These are phyloP conservation scores for Trichoderma simmonsii DNA, from an alignment of 2,329 filamentous ascomycete species.

Conservation along the genomic window DNA sequence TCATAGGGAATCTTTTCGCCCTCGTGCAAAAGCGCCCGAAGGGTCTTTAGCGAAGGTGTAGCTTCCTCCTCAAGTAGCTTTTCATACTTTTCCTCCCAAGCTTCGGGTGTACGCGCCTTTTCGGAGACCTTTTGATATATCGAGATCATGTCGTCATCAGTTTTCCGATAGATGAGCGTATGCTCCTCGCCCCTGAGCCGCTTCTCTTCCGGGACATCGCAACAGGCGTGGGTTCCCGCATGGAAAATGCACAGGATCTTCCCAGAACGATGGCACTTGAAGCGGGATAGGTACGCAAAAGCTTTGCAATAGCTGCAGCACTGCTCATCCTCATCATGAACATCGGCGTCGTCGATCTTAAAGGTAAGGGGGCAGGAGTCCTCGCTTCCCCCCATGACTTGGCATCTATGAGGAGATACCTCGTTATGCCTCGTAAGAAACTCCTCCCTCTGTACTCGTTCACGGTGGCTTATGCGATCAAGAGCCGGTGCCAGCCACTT, in stretches of 20 bases:
- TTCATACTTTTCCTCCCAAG: slow-evolving; percentile 88
- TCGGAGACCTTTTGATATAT: slow-evolving; percentile 76
- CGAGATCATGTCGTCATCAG: slow-evolving; percentile 64
- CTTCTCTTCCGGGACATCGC: slow-evolving; percentile 62
- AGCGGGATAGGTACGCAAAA: slow-evolving; percentile 87
- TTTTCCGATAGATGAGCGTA: slow-evolving; percentile 71
- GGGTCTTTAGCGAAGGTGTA: slow-evolving; percentile 78
- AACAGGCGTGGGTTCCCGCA: slow-evolving; percentile 77
- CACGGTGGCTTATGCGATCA: slow-evolving; percentile 71
- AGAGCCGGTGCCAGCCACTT: slow-evolving; percentile 93
- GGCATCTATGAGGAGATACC: slow-evolving; percentile 52
- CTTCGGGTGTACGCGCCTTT: slow-evolving; percentile 79
- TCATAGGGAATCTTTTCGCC: slow-evolving; percentile 95
- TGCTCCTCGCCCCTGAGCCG: slow-evolving; percentile 70
- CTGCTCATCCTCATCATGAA: slow-evolving; percentile 88
- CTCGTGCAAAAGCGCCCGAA: slow-evolving; percentile 82
- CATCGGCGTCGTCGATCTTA: slow-evolving; percentile 66
- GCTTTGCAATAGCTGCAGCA: slow-evolving; percentile 93
- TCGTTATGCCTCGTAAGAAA: slow-evolving; percentile 67
- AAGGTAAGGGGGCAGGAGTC: slow-evolving; percentile 59
- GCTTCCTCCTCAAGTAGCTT: slow-evolving; percentile 79
- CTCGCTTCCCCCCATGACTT: slow-evolving; percentile 40
- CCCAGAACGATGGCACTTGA: slow-evolving; percentile 76
- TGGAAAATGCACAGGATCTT: slow-evolving; percentile 82
- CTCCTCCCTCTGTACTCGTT: slow-evolving; percentile 62